These are phyloP conservation scores for Cutaneotrichosporon spelunceum DNA, from an alignment of 1,284 basidiomycete species.

Conservation along the genomic window DNA sequence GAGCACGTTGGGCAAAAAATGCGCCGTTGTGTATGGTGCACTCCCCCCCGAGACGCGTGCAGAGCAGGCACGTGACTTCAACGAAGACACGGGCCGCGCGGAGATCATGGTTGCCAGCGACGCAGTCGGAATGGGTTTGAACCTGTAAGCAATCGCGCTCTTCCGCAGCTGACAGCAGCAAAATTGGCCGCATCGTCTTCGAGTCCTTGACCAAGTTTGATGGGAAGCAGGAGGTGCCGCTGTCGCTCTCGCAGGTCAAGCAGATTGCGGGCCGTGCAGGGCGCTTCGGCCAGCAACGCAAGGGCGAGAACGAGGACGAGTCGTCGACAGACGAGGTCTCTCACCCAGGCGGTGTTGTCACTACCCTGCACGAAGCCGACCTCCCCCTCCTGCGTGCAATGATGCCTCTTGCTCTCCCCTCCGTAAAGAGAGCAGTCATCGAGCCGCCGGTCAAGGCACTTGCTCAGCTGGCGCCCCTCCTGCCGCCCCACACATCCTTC, in stretches of 20 bases:
- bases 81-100: constrained; percentile 69
- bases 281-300: constrained; percentile 69
- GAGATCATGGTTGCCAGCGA: constrained; percentile 88
- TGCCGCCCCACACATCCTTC: constrained; percentile 48
- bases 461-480: constrained; percentile 47
- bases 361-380: constrained; percentile 67
- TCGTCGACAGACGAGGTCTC: constrained; percentile 35
- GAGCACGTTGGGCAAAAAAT: constrained; percentile 64
- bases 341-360: constrained; percentile 63
- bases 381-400: constrained; percentile 60
- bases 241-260: constrained; percentile 81
- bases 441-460: constrained; percentile 46
- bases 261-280: constrained; percentile 96
- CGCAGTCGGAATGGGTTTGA: constrained; percentile 94
- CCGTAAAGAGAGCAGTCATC: constrained; percentile 54
- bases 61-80: constrained; percentile 86
- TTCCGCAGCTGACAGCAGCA: constrained; percentile 55
- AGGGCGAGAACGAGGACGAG: not conserved
- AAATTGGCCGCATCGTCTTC: constrained; percentile 89
- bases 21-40: constrained; percentile 84
- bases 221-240: constrained; percentile 57
- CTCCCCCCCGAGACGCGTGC: constrained; percentile 84
- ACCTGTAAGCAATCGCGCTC: constrained; percentile 62
- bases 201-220: constrained; percentile 71
- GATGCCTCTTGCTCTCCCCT: constrained; percentile 53